phyloP scores from a whole-genome alignment of 495 filamentous ascomycete genomes.

The Podospora pseudocomata region DNA sequence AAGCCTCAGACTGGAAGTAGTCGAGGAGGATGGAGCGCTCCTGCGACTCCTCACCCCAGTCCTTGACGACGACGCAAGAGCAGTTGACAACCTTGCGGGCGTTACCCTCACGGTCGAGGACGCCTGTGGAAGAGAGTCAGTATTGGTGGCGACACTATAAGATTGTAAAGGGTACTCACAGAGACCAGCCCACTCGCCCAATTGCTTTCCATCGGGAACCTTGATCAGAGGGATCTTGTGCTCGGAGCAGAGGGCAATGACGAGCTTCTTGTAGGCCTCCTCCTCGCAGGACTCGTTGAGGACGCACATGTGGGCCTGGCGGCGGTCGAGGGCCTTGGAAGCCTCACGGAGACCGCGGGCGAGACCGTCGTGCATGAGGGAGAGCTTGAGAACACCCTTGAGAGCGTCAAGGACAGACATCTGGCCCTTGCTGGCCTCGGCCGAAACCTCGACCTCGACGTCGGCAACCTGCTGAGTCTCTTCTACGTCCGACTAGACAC shows the following conservation, averaged over 20 bases:
- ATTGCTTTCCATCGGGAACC: slow-evolving; percentile 98
- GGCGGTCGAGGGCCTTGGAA: slow-evolving; percentile 92
- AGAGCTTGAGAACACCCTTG: slow-evolving; percentile 95
- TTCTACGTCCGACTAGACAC: slow-evolving; percentile 58
- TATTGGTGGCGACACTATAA: background rate
- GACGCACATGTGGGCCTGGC: slow-evolving; percentile 99
- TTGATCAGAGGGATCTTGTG: slow-evolving; percentile 99
- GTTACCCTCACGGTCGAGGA: slow-evolving; percentile 98
- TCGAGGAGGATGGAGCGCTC: slow-evolving; percentile 97
- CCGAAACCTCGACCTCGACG: slow-evolving; percentile 84
- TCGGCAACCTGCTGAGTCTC: slow-evolving; percentile 76
- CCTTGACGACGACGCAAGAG: slow-evolving; percentile 97
- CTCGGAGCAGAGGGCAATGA: slow-evolving; percentile 94
- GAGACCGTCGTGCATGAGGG: slow-evolving; percentile 98
- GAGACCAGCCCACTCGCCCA: slow-evolving; percentile 99
- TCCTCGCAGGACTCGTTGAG: slow-evolving; percentile 99
- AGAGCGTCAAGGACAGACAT: slow-evolving; percentile 98
- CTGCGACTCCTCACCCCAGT: slow-evolving; percentile 99
- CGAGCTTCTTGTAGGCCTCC: slow-evolving; percentile 99
- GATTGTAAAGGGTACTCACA: slow-evolving; percentile 60
- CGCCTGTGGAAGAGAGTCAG: slow-evolving; percentile 55
- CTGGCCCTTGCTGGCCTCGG: slow-evolving; percentile 80
- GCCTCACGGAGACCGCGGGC: slow-evolving; percentile 97
- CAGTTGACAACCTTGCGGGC: slow-evolving; percentile 99
- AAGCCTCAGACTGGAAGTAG: slow-evolving; percentile 92